These are phyloP conservation scores for Trichaptum fuscoviolaceum DNA, from an alignment of 768 basidiomycete genomes.

Conservation along the genomic window DNA sequence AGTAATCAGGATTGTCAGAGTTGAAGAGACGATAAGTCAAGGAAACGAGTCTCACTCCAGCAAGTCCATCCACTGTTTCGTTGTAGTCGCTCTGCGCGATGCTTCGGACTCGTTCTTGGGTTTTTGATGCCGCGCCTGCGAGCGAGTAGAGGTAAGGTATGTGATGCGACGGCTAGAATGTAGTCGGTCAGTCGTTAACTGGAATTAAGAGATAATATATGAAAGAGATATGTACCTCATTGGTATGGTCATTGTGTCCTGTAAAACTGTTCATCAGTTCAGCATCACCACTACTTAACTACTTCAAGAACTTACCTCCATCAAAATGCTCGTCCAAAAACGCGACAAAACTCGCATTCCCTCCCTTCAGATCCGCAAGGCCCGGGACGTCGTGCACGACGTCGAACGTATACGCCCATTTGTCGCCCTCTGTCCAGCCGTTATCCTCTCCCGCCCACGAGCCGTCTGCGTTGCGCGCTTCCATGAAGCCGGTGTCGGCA, in stretches of 20 bases:
- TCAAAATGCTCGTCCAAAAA: constrained; percentile 58
- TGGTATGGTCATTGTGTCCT: constrained; percentile 79
- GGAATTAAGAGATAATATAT: not conserved
- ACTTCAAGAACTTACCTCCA: constrained; percentile 29
- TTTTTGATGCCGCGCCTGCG: constrained; percentile 63
- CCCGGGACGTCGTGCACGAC: constrained; percentile 67
- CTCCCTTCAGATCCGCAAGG: constrained; percentile 59
- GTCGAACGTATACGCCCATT: constrained; percentile 75
- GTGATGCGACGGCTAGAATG: constrained; percentile 74
- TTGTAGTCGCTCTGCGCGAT: constrained; percentile 65
- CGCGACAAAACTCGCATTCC: constrained; percentile 55
- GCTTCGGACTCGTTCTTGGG: constrained; percentile 65
- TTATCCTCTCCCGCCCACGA: constrained; percentile 61
- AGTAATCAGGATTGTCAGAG: not conserved
- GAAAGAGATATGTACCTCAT: constrained; percentile 46
- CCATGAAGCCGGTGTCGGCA: constrained; percentile 70
- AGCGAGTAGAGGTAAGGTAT: constrained; percentile 79
- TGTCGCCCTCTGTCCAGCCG: constrained; percentile 83
- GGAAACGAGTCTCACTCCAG: constrained; percentile 46
- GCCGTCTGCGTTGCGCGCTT: constrained; percentile 64
- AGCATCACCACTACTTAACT: not conserved
- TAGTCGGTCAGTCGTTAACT: constrained; percentile 1
- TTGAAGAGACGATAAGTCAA: constrained; percentile 6
- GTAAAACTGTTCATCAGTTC: constrained; percentile 31
- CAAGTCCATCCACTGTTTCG: constrained; percentile 60